Conservation (phyloP, 2,329 filamentous ascomycete genomes). For the Microdochium nivale region DNA sequence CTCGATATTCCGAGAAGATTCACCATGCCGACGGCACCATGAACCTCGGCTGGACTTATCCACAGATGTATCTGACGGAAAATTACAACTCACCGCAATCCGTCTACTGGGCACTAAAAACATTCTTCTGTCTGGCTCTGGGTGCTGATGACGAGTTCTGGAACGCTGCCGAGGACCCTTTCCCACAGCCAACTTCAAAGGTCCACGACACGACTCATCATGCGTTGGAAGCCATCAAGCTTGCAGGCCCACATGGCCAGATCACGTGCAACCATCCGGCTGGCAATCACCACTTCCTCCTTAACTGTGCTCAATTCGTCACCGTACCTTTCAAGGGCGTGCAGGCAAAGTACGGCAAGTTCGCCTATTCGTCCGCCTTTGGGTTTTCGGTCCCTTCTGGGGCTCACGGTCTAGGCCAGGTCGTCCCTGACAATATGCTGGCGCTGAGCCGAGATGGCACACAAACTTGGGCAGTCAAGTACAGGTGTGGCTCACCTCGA, state of each 20-base stretch:
- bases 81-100: too few relatives aligned
- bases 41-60: too few relatives aligned
- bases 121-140: constrained; percentile 8
- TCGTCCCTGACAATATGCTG: constrained; percentile 22
- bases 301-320: constrained; percentile 29
- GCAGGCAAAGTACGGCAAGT: constrained; percentile 37
- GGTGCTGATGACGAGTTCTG: constrained; percentile 29
- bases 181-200: constrained; percentile 10
- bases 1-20: constrained; percentile 32
- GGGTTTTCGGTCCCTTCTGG: constrained; percentile 34
- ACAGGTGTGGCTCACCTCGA: too few relatives aligned
- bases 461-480: too few relatives aligned
- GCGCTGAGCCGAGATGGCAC: constrained; percentile 19
- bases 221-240: too few relatives aligned
- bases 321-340: constrained; percentile 27
- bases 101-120: too few relatives aligned
- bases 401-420: constrained; percentile 17
- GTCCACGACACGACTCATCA: too few relatives aligned
- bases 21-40: constrained; percentile 9
- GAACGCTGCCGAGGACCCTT: constrained; percentile 26
- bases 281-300: constrained; percentile 29
- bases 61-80: too few relatives aligned
- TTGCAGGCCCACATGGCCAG: constrained; percentile 23
- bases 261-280: constrained; percentile 29
- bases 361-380: constrained; percentile 39